phyloP scores from a whole-genome alignment of 2,329 filamentous ascomycete genomes.

The Calonectria naviculata region DNA sequence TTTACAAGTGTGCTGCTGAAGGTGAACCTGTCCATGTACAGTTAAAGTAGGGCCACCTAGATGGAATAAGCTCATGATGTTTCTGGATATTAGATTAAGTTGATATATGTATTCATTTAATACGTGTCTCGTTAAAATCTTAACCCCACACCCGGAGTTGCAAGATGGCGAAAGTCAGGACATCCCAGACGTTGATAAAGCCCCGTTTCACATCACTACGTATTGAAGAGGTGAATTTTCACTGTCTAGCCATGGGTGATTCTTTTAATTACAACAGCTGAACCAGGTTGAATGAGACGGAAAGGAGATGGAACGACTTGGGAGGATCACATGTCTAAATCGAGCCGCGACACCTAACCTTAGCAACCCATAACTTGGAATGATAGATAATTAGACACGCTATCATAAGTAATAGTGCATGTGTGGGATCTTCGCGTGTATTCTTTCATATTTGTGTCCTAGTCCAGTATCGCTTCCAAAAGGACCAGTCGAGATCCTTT shows the following conservation, averaged over 20 bases:
- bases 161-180: background rate
- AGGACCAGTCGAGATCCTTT: background rate
- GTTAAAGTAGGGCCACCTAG: background rate
- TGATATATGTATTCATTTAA: background rate
- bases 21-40: conserved; percentile 17
- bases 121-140: background rate
- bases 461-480: background rate
- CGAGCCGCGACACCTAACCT: too few species aligned
- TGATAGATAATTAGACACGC: background rate
- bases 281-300: too few species aligned
- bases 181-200: background rate
- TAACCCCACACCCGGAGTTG: background rate
- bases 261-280: too few species aligned
- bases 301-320: too few species aligned
- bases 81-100: background rate
- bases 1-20: conserved; percentile 20
- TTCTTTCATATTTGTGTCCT: background rate
- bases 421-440: background rate
- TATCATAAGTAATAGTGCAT: background rate
- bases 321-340: too few species aligned
- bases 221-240: too few species aligned
- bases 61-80: background rate
- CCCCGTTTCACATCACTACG: too few species aligned
- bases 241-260: too few species aligned
- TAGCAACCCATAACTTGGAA: too few species aligned